Conservation (phyloP, 805 yeast genomes). For the Candida insectalens region DNA sequence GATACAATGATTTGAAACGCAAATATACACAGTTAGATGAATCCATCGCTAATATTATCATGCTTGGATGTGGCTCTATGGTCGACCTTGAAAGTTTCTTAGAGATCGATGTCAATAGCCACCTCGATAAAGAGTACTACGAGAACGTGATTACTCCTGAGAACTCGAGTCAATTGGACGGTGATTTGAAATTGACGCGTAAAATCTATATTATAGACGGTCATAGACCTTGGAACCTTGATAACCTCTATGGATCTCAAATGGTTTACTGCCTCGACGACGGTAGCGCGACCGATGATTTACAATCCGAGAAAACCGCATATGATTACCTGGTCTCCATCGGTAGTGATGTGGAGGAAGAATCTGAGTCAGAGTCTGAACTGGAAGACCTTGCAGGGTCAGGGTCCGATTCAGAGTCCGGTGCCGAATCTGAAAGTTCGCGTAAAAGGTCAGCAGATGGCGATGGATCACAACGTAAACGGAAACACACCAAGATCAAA, state of each 20-base stretch:
- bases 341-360: constrained; percentile 23
- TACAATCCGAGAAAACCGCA: constrained; percentile 50
- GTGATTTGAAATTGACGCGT: constrained; percentile 31
- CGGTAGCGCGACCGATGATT: constrained; percentile 56
- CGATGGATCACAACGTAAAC: constrained; percentile 17
- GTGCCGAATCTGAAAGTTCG: not conserved
- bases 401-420: constrained; percentile 9
- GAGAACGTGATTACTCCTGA: constrained; percentile 1
- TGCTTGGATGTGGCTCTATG: constrained; percentile 91
- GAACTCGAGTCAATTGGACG: not conserved
- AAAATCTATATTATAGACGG: constrained; percentile 81
- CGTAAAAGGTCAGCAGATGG: not conserved
- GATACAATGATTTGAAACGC: constrained; percentile 66
- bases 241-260: constrained; percentile 79
- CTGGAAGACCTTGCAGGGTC: constrained; percentile 21
- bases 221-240: constrained; percentile 94
- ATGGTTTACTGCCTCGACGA: constrained; percentile 80
- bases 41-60: constrained; percentile 65
- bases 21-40: constrained; percentile 59
- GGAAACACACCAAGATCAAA: constrained; percentile 29
- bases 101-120: constrained; percentile 50
- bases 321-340: constrained; percentile 41
- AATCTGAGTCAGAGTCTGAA: constrained; percentile 22
- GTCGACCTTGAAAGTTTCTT: constrained; percentile 72
- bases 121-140: constrained; percentile 25